Percentiles rank a stretch among this genome's conserved stretches.
Conservation (phyloP, 2,329 filamentous ascomycete genomes). For the Leptographium lundbergii region DNA sequence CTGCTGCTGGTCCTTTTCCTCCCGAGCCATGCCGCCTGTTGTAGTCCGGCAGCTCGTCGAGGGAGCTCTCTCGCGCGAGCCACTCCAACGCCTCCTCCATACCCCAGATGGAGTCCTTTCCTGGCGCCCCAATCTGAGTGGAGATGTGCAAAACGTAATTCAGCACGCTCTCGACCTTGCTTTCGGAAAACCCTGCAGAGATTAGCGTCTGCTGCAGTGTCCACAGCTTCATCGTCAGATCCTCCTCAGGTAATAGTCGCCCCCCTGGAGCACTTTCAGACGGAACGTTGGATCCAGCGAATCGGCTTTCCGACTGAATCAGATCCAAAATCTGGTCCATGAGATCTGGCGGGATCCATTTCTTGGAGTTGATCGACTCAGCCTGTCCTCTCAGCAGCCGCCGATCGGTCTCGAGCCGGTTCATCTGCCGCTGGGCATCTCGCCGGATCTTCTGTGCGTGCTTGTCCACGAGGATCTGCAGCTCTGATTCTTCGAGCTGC, state of each 20-base stretch:
- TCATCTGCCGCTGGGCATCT: conserved; percentile 64
- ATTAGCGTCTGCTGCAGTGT: conserved; percentile 62
- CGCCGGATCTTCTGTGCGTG: conserved; percentile 65
- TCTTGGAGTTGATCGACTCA: conserved; percentile 54
- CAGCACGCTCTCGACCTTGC: conserved; percentile 50
- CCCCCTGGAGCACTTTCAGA: conserved; percentile 30
- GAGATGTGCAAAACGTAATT: conserved; percentile 55
- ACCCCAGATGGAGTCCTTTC: conserved; percentile 65
- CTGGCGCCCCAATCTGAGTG: conserved; percentile 41
- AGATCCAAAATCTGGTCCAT: conserved; percentile 66
- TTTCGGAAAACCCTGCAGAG: conserved; percentile 53
- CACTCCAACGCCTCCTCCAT: conserved; percentile 81
- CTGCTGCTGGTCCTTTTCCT: neutral
- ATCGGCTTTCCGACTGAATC: conserved; percentile 52
- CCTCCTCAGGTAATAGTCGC: conserved; percentile 59
- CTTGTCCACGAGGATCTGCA: conserved; percentile 80
- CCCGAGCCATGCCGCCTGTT: conserved; percentile 31
- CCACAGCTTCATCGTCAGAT: conserved; percentile 71
- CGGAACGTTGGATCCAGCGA: conserved; percentile 35
- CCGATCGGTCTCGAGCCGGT: conserved; percentile 72
- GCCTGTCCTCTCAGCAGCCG: conserved; percentile 71
- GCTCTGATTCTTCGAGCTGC: conserved; percentile 79
- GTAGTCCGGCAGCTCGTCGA: conserved; percentile 61
- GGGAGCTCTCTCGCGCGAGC: conserved; percentile 65
- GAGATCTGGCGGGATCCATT: conserved; percentile 72